Evolutionary conservation across 2,329 filamentous ascomycete genomes (phyloP).

Genomic region (Tolypocladium guangdongense): DNA sequence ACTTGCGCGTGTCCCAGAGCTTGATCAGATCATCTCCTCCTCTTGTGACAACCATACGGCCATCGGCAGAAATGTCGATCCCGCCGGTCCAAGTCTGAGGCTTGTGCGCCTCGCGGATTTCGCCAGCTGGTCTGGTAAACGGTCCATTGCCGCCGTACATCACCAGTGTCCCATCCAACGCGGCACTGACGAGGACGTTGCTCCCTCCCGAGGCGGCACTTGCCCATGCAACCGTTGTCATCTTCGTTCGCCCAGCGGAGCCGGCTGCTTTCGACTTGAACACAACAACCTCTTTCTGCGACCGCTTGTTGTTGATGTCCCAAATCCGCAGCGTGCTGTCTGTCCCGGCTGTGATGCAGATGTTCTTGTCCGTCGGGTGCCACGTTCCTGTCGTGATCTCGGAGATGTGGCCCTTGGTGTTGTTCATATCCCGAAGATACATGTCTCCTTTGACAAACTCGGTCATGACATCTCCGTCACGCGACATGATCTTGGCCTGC

Average conservation of each 20-base stretch:
- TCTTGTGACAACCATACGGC: constrained; percentile 78
- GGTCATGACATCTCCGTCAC: constrained; percentile 75
- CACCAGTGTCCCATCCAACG: constrained; percentile 77
- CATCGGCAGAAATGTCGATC: constrained; percentile 82
- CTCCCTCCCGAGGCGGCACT: constrained; percentile 63
- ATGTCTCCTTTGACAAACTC: constrained; percentile 97
- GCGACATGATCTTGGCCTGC: constrained; percentile 78
- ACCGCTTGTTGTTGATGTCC: constrained; percentile 85
- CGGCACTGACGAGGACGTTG: constrained; percentile 70
- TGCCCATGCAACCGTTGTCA: constrained; percentile 89
- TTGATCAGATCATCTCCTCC: constrained; percentile 91
- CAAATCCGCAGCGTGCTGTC: constrained; percentile 95
- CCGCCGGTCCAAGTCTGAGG: constrained; percentile 85
- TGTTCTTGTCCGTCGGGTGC: constrained; percentile 76
- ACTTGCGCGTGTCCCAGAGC: constrained; percentile 93
- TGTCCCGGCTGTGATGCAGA: constrained; percentile 83
- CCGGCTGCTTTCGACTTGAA: constrained; percentile 90
- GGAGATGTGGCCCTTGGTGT: constrained; percentile 93
- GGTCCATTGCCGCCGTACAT: constrained; percentile 91
- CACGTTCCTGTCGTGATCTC: constrained; percentile 84
- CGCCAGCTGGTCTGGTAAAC: constrained; percentile 68
- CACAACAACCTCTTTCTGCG: constrained; percentile 87
- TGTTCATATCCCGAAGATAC: constrained; percentile 94
- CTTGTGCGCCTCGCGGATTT: constrained; percentile 74
- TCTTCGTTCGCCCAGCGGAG: constrained; percentile 79